phyloP scores from a whole-genome alignment of 345 rosid genomes.

The Mangifera indica region DNA sequence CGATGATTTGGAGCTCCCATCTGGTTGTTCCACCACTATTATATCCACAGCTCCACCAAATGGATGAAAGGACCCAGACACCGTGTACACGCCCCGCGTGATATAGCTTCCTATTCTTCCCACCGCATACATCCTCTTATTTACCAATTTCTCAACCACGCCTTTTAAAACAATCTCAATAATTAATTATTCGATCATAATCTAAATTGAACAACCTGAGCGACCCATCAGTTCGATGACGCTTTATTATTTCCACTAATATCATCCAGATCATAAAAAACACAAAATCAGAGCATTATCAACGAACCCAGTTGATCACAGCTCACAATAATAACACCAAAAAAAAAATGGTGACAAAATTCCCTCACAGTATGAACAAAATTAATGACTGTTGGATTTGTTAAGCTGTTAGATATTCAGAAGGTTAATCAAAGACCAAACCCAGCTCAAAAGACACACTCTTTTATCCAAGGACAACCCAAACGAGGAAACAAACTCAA shows the following conservation, averaged over 20 bases:
- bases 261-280: slow-evolving; percentile 18
- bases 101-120: slow-evolving; percentile 86
- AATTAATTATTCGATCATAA: slow-evolving; percentile 18
- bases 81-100: slow-evolving; percentile 76
- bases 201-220: background rate
- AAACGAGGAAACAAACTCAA: slow-evolving; percentile 11
- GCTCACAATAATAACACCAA: background rate
- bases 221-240: slow-evolving; percentile 11
- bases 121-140: slow-evolving; percentile 61
- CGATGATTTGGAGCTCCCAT: slow-evolving; percentile 91
- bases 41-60: slow-evolving; percentile 99
- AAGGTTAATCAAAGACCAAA: slow-evolving; percentile 1
- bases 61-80: slow-evolving; percentile 86
- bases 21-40: slow-evolving; percentile 90
- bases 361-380: background rate
- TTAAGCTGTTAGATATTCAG: slow-evolving; percentile 4
- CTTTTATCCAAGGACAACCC: slow-evolving; percentile 9
- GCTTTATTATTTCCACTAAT: slow-evolving; percentile 15
- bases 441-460: background rate
- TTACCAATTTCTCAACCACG: slow-evolving; percentile 17
- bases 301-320: slow-evolving; percentile 15
- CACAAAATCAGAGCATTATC: slow-evolving; percentile 13
- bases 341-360: slow-evolving; percentile 10
- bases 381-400: background rate
- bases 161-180: slow-evolving; percentile 25